Percentiles rank a stretch among this genome's conserved stretches.
These are phyloP conservation scores for Podaxis carcinomalis DNA, from an alignment of 768 basidiomycete genomes.

Conservation along the genomic window DNA sequence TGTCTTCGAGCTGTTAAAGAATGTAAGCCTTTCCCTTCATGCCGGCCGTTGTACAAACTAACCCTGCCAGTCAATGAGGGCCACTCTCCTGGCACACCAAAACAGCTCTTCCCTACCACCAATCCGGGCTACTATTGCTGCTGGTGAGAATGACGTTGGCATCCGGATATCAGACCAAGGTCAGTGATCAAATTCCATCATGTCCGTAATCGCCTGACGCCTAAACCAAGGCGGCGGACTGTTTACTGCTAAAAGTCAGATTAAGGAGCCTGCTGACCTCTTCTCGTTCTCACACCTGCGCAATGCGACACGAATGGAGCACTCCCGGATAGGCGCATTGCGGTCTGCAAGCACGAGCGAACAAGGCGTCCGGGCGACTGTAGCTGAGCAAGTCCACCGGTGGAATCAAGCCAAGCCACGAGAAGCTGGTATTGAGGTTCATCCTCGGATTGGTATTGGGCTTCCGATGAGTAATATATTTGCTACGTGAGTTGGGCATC, in stretches of 20 bases:
- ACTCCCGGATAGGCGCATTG: slow-evolving; percentile 63
- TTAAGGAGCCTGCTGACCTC: slow-evolving; percentile 67
- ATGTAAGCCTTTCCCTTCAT: slow-evolving; percentile 44
- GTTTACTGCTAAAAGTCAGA: slow-evolving; percentile 35
- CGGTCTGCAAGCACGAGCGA: slow-evolving; percentile 57
- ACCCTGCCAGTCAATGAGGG: slow-evolving; percentile 59
- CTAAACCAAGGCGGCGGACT: slow-evolving; percentile 60
- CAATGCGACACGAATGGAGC: slow-evolving; percentile 66
- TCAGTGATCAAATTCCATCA: slow-evolving; percentile 18
- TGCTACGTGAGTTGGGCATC: slow-evolving; percentile 52
- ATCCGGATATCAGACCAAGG: slow-evolving; percentile 93
- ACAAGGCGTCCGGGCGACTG: slow-evolving; percentile 69
- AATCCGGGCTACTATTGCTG: slow-evolving; percentile 72
- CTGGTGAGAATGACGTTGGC: slow-evolving; percentile 66
- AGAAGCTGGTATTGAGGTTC: slow-evolving; percentile 41
- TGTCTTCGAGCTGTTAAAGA: slow-evolving; percentile 86
- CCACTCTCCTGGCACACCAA: slow-evolving; percentile 52
- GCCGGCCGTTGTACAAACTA: not conserved
- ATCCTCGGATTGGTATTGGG: slow-evolving; percentile 74
- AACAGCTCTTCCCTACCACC: slow-evolving; percentile 44
- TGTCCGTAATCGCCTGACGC: not conserved
- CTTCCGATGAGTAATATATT: slow-evolving; percentile 89
- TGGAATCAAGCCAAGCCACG: slow-evolving; percentile 32
- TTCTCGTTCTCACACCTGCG: slow-evolving; percentile 89
- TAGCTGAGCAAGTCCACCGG: slow-evolving; percentile 68